Evolutionary conservation across 2,329 filamentous ascomycete species (phyloP).

Genomic region (Polychaeton citri): DNA sequence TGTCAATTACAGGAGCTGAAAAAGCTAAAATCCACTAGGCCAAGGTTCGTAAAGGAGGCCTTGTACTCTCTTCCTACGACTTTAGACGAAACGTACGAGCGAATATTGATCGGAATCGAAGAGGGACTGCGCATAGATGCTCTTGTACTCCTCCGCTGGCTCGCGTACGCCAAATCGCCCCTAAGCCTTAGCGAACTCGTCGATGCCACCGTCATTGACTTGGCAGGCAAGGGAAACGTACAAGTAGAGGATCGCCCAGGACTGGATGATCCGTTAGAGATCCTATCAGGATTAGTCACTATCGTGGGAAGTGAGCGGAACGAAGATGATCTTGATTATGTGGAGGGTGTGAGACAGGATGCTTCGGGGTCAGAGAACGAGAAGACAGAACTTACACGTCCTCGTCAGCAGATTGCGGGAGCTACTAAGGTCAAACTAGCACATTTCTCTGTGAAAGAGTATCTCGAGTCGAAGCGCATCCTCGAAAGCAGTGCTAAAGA

Average conservation of each 20-base stretch:
- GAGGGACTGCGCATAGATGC: slow-evolving; percentile 1
- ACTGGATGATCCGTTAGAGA: no score
- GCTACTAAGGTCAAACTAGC: slow-evolving; percentile 13
- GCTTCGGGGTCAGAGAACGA: no score
- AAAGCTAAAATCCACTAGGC: slow-evolving; percentile 2
- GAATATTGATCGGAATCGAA: slow-evolving; percentile 18
- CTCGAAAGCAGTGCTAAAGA: slow-evolving; percentile 4
- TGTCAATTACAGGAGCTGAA: slow-evolving; percentile 6
- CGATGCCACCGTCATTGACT: slow-evolving; percentile 18
- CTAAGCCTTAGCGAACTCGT: slow-evolving; percentile 13
- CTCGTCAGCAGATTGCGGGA: no score
- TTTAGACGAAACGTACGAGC: slow-evolving; percentile 23
- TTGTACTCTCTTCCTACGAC: slow-evolving; percentile 13
- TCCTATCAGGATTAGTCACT: no score
- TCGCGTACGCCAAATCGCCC: slow-evolving; percentile 11
- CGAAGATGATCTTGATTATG: no score
- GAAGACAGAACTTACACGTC: no score
- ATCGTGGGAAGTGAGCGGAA: no score
- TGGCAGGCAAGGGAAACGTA: no score
- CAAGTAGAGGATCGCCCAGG: no score
- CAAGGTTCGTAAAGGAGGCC: slow-evolving; percentile 18
- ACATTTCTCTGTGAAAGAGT: slow-evolving; percentile 25
- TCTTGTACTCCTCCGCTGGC: slow-evolving; percentile 11
- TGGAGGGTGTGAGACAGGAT: no score
- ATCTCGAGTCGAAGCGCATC: slow-evolving; percentile 18